Evolutionary conservation across 768 basidiomycete species (phyloP), one percentile per base, ranked within the genome.

Genomic region (Glaciozyma antarctica): DNA sequence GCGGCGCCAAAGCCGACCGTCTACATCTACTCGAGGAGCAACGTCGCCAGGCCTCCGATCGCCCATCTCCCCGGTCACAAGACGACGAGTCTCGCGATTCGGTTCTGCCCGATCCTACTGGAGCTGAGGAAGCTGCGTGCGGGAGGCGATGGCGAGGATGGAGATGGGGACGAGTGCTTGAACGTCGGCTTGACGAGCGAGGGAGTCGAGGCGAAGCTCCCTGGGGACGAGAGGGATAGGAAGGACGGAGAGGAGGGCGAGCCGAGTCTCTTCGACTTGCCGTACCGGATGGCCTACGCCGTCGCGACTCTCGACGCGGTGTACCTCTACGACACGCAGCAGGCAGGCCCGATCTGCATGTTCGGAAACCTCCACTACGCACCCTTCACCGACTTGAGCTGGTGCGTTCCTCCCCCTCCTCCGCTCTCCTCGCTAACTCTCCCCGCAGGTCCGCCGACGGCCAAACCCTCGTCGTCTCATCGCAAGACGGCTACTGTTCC

Each of bases 241-340:
- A 49, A 58, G 49, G 58, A 51, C 16, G 47, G 28, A 5, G 57
- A 48, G n/a, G n/a, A 61, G 8, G 28, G 38, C 22, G 61, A 74
- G 0, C 83, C 82, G 21, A 86, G 88, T 19, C 80, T 95, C 4
- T 97, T 98, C 75, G 83, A 88, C 13, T 77, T 98, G 56, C 89
- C 93, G 4, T 97, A 98, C 76, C 82, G 95, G 58, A 88, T 97
- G 86, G 77, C 97, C 51, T 98, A 87, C 72, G 90, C 95, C 2
- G 90, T 98, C 21, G 87, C 91, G 57, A 95, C 94, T 26, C 95
- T 92, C 85, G 95, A 99, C 77, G 86, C 90, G 0, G 85, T 99
- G 53, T 82, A 88, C 32, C 86, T 99, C 60, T 92, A 99, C 75
- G 95, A 99, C 75, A 98, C 93, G 6, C 95, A 98, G 78, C 94